Conservation (phyloP, 306 rosid genomes). For the Astragalus glycyphyllos region DNA sequence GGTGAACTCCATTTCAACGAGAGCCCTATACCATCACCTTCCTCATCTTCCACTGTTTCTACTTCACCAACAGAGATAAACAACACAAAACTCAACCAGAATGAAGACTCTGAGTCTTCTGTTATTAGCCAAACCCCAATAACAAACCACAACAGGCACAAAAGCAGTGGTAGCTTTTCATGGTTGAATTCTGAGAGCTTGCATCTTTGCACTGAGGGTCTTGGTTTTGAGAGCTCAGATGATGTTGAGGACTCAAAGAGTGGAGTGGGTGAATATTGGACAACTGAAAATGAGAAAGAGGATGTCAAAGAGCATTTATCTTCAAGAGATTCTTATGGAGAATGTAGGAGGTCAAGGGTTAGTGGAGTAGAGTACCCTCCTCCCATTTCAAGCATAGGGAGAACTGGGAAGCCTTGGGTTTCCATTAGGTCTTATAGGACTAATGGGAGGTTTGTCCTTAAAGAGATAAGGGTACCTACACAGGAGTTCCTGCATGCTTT, state of each 20-base stretch:
- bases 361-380: slow-evolving; percentile 69
- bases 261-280: slow-evolving; percentile 38
- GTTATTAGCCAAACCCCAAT: slow-evolving; percentile 23
- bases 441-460: slow-evolving; percentile 83
- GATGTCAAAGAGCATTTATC: slow-evolving; percentile 31
- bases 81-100: slow-evolving; percentile 4
- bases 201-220: slow-evolving; percentile 95
- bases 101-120: slow-evolving; percentile 9
- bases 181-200: slow-evolving; percentile 70
- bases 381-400: slow-evolving; percentile 85
- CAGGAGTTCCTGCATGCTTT: slow-evolving; percentile 77
- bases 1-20: slow-evolving; percentile 88
- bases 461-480: slow-evolving; percentile 71
- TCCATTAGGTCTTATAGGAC: slow-evolving; percentile 71
- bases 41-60: slow-evolving; percentile 7
- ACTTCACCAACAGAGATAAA: slow-evolving; percentile 31
- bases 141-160: slow-evolving; percentile 46
- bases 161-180: slow-evolving; percentile 66
- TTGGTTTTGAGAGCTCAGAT: slow-evolving; percentile 87
- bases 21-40: slow-evolving; percentile 31
- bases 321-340: slow-evolving; percentile 37
- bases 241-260: slow-evolving; percentile 71
- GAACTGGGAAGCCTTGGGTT: slow-evolving; percentile 79
- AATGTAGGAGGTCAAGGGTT: slow-evolving; percentile 55
- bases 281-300: slow-evolving; percentile 41